A percentile compares a stretch with the other conserved stretches of the same genome.
Evolutionary conservation across 441 rosid genomes (phyloP).

Genomic region (Mallotus japonicus): DNA sequence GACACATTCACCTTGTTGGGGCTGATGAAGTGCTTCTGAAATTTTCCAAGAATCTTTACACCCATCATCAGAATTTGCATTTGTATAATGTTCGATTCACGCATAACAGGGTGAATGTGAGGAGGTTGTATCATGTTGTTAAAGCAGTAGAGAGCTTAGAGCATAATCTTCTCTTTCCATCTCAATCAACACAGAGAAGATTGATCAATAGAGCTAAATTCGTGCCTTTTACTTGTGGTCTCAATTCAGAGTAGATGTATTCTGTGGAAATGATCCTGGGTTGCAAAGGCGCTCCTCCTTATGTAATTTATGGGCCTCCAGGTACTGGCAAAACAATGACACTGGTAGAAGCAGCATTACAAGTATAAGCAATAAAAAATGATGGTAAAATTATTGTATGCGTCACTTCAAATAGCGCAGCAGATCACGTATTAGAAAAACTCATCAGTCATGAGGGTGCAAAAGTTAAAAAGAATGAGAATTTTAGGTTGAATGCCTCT

Average conservation of each 20-base stretch:
- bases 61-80: slow-evolving; percentile 28
- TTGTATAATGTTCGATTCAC: slow-evolving; percentile 38
- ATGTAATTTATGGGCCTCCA: slow-evolving; percentile 59
- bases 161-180: slow-evolving; percentile 48
- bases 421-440: slow-evolving; percentile 46
- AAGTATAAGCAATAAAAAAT: slow-evolving; percentile 32
- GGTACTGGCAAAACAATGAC: slow-evolving; percentile 61
- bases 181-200: slow-evolving; percentile 27
- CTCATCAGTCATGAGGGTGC: slow-evolving; percentile 31
- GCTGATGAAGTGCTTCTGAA: slow-evolving; percentile 53
- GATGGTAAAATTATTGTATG: slow-evolving; percentile 43
- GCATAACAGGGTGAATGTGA: slow-evolving; percentile 40
- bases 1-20: slow-evolving; percentile 39
- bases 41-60: slow-evolving; percentile 35
- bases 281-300: slow-evolving; percentile 55
- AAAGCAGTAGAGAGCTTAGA: slow-evolving; percentile 41
- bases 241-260: slow-evolving; percentile 46
- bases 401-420: slow-evolving; percentile 58
- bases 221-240: slow-evolving; percentile 27
- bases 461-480: slow-evolving; percentile 38
- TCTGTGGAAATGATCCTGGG: slow-evolving; percentile 44
- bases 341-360: slow-evolving; percentile 46
- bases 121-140: slow-evolving; percentile 54
- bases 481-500: slow-evolving; percentile 47
- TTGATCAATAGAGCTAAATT: slow-evolving; percentile 12